phyloP scores from a whole-genome alignment of 73 alveolate species.

The Paramecium biaurelia region DNA sequence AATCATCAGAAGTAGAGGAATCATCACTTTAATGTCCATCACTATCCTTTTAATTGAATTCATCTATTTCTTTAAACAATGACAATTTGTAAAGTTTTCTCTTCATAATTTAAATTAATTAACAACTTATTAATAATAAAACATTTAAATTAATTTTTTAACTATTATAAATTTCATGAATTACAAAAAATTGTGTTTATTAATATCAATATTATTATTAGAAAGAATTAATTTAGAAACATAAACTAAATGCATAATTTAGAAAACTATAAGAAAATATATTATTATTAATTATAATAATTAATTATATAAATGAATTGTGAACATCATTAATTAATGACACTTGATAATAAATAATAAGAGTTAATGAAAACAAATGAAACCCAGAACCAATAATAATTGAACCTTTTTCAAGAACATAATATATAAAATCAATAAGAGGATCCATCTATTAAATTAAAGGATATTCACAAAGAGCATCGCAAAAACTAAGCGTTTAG shows the following conservation, averaged over 20 bases:
- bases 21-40: conserved; percentile 26
- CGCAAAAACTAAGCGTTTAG: neutral
- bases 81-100: conserved; percentile 10
- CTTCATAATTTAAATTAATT: conserved; percentile 19
- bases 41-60: neutral
- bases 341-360: neutral
- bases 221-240: neutral
- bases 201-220: too few species aligned
- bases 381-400: neutral
- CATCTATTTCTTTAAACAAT: conserved; percentile 20
- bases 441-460: neutral
- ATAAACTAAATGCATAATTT: too few species aligned
- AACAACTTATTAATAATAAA: neutral
- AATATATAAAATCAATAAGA: neutral
- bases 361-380: neutral
- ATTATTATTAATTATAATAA: too few species aligned
- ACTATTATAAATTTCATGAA: neutral
- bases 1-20: conserved; percentile 10
- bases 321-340: neutral
- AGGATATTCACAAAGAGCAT: neutral
- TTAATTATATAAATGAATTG: neutral
- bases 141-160: neutral
- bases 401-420: neutral
- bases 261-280: neutral
- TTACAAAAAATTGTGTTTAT: neutral